These are phyloP conservation scores for Podaxis carcinomalis DNA, from an alignment of 768 basidiomycete genomes.

Conservation along the genomic window DNA sequence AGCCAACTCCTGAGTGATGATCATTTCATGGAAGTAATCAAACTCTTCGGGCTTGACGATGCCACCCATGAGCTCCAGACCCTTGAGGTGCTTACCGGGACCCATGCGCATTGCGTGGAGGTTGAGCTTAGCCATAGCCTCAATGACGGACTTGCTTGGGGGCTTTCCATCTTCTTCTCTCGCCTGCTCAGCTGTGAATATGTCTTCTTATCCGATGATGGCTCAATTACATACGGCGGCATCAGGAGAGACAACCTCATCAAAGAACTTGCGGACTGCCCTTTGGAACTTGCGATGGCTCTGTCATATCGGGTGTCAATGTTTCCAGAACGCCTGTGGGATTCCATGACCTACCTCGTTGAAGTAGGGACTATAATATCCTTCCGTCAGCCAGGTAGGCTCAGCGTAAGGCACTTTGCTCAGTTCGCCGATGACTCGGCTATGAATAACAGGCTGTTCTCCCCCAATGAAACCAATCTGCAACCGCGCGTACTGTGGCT, in stretches of 20 bases:
- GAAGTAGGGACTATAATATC: constrained; percentile 76
- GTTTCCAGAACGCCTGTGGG: constrained; percentile 9
- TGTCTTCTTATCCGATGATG: neutral
- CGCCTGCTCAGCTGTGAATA: constrained; percentile 36
- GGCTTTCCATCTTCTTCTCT: constrained; percentile 91
- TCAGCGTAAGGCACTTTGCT: constrained; percentile 89
- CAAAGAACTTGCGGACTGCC: constrained; percentile 66
- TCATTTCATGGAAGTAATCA: constrained; percentile 86
- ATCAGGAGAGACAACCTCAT: constrained; percentile 62
- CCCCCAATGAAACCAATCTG: constrained; percentile 73
- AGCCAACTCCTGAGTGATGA: constrained; percentile 74
- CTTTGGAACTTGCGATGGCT: constrained; percentile 59
- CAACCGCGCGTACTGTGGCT: constrained; percentile 73
- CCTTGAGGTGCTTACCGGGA: constrained; percentile 83
- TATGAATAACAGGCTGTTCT: constrained; percentile 55
- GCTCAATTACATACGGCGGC: constrained; percentile 29
- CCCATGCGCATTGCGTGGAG: constrained; percentile 92
- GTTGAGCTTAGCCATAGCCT: constrained; percentile 71
- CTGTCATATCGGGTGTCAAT: constrained; percentile 25
- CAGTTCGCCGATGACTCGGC: constrained; percentile 55
- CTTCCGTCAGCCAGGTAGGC: constrained; percentile 69
- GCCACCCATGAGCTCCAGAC: constrained; percentile 70
- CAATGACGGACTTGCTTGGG: constrained; percentile 69
- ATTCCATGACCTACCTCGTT: constrained; percentile 48
- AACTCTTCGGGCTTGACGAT: constrained; percentile 81